phyloP scores from a whole-genome alignment of 73 alveolate species.

The Paramecium biaurelia region DNA sequence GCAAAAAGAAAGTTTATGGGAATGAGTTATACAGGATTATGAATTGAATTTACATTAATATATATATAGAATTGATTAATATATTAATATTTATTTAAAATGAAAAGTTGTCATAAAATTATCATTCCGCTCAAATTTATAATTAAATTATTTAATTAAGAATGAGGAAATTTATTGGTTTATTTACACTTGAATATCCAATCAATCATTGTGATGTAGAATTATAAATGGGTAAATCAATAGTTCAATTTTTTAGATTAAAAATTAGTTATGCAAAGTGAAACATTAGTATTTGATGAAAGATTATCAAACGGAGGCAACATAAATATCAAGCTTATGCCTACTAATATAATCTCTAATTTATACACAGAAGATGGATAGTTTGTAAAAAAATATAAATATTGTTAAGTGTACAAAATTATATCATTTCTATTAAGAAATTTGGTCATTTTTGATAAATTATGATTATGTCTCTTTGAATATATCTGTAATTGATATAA shows the following conservation, averaged over 20 bases:
- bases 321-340: background rate
- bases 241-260: background rate
- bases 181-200: background rate
- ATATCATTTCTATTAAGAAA: constrained; percentile 39
- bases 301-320: background rate
- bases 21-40: constrained; percentile 44
- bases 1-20: constrained; percentile 48
- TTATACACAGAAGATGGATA: background rate
- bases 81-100: background rate
- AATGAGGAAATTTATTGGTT: background rate
- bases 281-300: background rate
- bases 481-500: background rate
- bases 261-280: background rate
- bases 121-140: background rate
- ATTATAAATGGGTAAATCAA: background rate
- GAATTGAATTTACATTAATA: background rate
- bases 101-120: background rate
- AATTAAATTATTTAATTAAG: background rate
- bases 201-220: background rate
- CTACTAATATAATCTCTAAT: background rate
- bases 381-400: background rate
- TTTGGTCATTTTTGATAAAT: background rate
- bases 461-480: background rate
- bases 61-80: background rate
- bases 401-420: background rate